Percentiles rank a stretch among this genome's conserved stretches.
These are phyloP conservation scores for Athelia psychrophila DNA, from an alignment of 1,284 basidiomycete genomes.

Conservation along the genomic window DNA sequence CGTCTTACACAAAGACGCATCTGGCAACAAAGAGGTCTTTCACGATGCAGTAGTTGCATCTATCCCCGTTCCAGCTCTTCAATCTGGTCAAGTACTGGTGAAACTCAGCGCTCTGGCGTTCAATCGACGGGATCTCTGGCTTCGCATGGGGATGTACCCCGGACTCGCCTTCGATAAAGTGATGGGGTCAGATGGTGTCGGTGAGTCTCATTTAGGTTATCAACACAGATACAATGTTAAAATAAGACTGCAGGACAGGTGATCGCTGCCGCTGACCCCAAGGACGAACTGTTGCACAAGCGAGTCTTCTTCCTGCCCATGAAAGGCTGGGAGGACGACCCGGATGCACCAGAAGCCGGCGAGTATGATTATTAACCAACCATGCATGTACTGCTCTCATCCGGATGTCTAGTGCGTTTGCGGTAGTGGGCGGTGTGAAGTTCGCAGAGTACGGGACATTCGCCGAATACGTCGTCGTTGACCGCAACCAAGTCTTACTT, in stretches of 20 bases:
- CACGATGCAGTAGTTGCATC: neutral
- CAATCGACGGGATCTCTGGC: conserved; percentile 84
- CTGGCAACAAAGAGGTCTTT: neutral
- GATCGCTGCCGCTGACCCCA: conserved; percentile 47
- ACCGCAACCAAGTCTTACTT: conserved; percentile 63
- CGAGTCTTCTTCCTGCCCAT: conserved; percentile 76
- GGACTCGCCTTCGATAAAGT: conserved; percentile 56
- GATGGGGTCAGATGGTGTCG: conserved; percentile 75
- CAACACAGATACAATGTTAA: neutral
- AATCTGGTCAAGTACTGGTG: conserved; percentile 53
- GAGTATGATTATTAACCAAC: too few relatives aligned
- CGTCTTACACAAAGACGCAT: neutral
- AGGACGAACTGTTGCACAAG: conserved; percentile 57
- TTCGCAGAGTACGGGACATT: conserved; percentile 68
- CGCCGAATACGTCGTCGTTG: conserved; percentile 73
- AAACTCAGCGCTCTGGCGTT: conserved; percentile 67
- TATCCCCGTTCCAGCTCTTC: neutral
- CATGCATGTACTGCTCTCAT: too few relatives aligned
- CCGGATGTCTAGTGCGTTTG: conserved; percentile 11
- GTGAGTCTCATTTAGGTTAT: conserved; percentile 34
- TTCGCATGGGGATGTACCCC: conserved; percentile 70
- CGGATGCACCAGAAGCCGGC: conserved; percentile 66
- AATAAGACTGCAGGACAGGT: conserved; percentile 54
- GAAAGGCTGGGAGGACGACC: conserved; percentile 72
- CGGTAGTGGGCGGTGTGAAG: conserved; percentile 53